These are phyloP conservation scores for Geranium brycei DNA, from an alignment of 345 rosid genomes.

Conservation along the genomic window DNA sequence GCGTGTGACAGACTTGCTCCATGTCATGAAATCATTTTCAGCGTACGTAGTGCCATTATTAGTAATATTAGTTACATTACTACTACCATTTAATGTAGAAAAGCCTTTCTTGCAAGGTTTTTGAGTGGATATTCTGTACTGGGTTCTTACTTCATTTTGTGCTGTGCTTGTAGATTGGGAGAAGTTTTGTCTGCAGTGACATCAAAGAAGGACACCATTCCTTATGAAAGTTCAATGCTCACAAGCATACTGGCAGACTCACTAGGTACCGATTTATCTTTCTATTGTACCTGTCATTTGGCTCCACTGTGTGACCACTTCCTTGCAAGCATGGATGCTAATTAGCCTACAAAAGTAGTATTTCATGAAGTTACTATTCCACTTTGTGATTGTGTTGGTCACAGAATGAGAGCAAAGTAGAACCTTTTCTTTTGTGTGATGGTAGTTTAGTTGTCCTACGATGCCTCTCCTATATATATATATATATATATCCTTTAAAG, in stretches of 20 bases:
- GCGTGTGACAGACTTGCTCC: conserved; percentile 80
- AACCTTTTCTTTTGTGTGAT: too few species aligned
- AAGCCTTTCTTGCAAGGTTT: conserved; percentile 8
- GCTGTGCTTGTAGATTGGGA: conserved; percentile 61
- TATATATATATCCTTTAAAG: too few species aligned
- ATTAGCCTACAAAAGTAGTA: conserved; percentile 15
- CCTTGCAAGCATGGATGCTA: conserved; percentile 66
- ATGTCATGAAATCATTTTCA: conserved; percentile 82
- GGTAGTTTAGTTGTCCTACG: too few species aligned
- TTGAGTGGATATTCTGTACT: conserved; percentile 1
- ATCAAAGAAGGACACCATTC: conserved; percentile 61
- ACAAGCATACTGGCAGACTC: conserved; percentile 79
- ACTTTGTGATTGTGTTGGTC: too few species aligned
- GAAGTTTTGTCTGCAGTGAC: conserved; percentile 87
- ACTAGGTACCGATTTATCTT: conserved; percentile 38
- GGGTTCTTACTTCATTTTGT: conserved; percentile 13
- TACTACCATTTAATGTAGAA: too few species aligned
- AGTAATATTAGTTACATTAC: too few species aligned
- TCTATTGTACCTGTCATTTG: conserved; percentile 1
- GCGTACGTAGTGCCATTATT: conserved; percentile 52
- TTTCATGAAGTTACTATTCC: too few species aligned
- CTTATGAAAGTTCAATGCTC: conserved; percentile 82
- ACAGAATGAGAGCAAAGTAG: too few species aligned
- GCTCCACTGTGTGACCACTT: conserved; percentile 18
- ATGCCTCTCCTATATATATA: too few species aligned